Evolutionary conservation across 2,329 filamentous ascomycete species (phyloP).

Genomic region (Fusarium coffeatum): DNA sequence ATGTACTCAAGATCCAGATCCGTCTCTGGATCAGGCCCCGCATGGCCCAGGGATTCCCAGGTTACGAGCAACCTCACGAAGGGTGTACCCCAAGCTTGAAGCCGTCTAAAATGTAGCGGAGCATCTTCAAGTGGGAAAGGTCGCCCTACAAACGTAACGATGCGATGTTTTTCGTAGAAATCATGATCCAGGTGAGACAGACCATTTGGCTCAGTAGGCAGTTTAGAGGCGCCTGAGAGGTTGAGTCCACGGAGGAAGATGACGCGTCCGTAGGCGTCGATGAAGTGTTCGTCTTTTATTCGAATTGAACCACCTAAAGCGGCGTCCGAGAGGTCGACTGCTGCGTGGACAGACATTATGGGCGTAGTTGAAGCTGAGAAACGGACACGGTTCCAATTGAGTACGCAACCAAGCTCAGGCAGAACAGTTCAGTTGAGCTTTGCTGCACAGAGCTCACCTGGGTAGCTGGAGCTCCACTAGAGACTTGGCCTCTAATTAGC

Average conservation of each 20-base stretch:
- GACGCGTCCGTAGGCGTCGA: constrained; percentile 53
- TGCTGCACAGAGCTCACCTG: background rate
- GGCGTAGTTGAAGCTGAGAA: constrained; percentile 7
- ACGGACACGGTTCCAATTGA: constrained; percentile 25
- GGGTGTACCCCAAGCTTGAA: constrained; percentile 55
- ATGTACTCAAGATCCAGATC: constrained; percentile 56
- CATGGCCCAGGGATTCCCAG: constrained; percentile 55
- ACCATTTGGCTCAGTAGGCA: constrained; percentile 53
- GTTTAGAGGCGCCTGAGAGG: constrained; percentile 56
- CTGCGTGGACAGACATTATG: constrained; percentile 42
- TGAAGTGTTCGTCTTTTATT: constrained; percentile 48
- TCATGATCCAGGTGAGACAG: constrained; percentile 55
- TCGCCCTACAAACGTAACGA: constrained; percentile 54
- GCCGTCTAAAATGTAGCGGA: constrained; percentile 53
- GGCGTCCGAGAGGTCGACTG: constrained; percentile 52
- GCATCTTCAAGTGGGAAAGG: constrained; percentile 55
- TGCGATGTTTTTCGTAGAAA: constrained; percentile 55
- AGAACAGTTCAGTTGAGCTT: background rate
- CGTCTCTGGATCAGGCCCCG: constrained; percentile 46
- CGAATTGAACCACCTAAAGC: constrained; percentile 50
- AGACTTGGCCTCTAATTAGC: constrained; percentile 29
- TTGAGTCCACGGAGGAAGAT: constrained; percentile 56
- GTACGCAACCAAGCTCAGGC: constrained; percentile 25
- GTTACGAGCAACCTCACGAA: constrained; percentile 56
- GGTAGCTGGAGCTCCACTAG: constrained; percentile 28